Conservation (phyloP, 768 basidiomycete species). For the Termitomyces sp. region DNA sequence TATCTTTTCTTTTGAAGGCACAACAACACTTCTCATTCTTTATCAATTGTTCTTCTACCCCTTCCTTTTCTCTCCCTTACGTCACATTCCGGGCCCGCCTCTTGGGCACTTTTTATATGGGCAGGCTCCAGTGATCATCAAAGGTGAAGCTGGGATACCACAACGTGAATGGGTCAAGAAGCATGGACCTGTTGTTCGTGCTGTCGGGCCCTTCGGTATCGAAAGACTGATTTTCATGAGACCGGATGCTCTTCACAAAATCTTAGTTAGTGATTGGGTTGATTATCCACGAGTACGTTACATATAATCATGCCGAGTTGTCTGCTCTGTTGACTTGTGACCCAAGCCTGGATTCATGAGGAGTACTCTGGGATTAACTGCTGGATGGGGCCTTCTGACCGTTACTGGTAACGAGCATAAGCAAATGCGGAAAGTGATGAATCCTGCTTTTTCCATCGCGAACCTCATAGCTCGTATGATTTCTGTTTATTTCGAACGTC, state of each 20-base stretch:
- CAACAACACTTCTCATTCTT: slow-evolving; percentile 12
- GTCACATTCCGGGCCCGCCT: slow-evolving; percentile 32
- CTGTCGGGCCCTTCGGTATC: slow-evolving; percentile 38
- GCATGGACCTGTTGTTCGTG: slow-evolving; percentile 37
- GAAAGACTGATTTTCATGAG: slow-evolving; percentile 39
- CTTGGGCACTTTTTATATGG: slow-evolving; percentile 27
- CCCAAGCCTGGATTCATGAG: slow-evolving; percentile 37
- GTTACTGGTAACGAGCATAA: slow-evolving; percentile 44
- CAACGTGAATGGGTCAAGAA: slow-evolving; percentile 42
- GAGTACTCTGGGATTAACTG: slow-evolving; percentile 33
- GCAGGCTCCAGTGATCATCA: slow-evolving; percentile 31
- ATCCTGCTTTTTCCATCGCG: slow-evolving; percentile 44
- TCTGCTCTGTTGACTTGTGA: neutral
- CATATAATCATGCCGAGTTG: neutral
- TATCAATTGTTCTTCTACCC: slow-evolving; percentile 28
- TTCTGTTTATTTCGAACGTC: neutral
- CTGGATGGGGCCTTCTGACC: slow-evolving; percentile 42
- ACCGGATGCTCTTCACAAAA: slow-evolving; percentile 39
- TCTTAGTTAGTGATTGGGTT: slow-evolving; percentile 38
- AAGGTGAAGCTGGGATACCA: slow-evolving; percentile 34
- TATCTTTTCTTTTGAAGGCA: slow-evolving; percentile 1
- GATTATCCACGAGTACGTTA: slow-evolving; percentile 36
- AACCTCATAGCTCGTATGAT: slow-evolving; percentile 32
- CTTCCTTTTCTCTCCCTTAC: slow-evolving; percentile 29
- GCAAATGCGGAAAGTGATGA: slow-evolving; percentile 45